phyloP scores from a whole-genome alignment of 306 rosid species.

The Abrus precatorius region DNA sequence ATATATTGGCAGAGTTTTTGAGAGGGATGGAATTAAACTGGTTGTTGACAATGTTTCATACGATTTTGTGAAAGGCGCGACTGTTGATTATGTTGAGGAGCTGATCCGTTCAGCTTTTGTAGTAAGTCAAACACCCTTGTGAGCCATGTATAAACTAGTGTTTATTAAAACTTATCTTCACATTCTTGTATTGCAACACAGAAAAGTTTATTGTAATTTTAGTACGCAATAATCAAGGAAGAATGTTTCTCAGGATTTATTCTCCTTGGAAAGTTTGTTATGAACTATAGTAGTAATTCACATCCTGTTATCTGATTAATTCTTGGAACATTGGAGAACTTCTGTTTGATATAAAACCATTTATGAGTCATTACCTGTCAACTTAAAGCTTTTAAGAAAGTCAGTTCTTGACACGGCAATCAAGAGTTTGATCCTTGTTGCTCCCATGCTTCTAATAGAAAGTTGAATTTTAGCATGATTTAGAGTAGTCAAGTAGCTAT shows the following conservation, averaged over 20 bases:
- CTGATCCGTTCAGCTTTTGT: slow-evolving; percentile 91
- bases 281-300: slow-evolving; percentile 5
- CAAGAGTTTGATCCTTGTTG: neutral
- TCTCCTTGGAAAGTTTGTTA: neutral
- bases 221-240: slow-evolving; percentile 5
- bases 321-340: slow-evolving; percentile 29
- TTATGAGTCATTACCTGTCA: neutral
- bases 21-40: slow-evolving; percentile 81
- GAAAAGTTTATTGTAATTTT: slow-evolving; percentile 6
- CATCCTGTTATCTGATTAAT: slow-evolving; percentile 21
- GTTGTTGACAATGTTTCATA: slow-evolving; percentile 80
- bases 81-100: slow-evolving; percentile 96
- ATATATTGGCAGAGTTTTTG: slow-evolving; percentile 74
- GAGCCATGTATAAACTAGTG: slow-evolving; percentile 13
- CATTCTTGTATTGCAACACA: slow-evolving; percentile 18
- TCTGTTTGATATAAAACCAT: slow-evolving; percentile 14
- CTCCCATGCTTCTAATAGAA: neutral
- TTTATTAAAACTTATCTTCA: slow-evolving; percentile 29
- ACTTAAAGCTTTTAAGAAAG: neutral
- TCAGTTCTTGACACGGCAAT: neutral
- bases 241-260: neutral
- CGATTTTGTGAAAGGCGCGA: slow-evolving; percentile 95
- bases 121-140: slow-evolving; percentile 58
- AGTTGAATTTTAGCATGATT: neutral
- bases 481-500: neutral